Percentiles rank a stretch among this genome's conserved stretches.
Evolutionary conservation across 768 basidiomycete species (phyloP).

Genomic region (Suillus ampliporus): DNA sequence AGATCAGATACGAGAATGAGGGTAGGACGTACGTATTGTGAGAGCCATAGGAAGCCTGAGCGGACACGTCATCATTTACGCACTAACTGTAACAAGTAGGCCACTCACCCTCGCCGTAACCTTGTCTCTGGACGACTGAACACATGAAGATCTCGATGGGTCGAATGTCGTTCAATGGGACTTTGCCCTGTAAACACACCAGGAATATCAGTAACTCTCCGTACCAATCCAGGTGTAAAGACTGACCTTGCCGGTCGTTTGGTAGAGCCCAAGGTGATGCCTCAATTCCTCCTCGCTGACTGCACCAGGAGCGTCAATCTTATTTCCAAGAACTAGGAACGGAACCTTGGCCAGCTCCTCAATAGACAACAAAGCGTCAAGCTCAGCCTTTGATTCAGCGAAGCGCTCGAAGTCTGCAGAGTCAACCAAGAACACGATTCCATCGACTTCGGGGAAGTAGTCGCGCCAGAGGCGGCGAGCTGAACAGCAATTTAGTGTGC

Average conservation of each 20-base stretch:
- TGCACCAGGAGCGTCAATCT: constrained; percentile 98
- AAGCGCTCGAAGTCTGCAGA: constrained; percentile 97
- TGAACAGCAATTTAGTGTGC: constrained; percentile 23
- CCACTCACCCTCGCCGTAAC: constrained; percentile 89
- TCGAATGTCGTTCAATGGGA: constrained; percentile 93
- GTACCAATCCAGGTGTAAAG: background rate
- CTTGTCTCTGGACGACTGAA: constrained; percentile 98
- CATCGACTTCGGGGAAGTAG: constrained; percentile 99
- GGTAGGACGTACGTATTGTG: constrained; percentile 82
- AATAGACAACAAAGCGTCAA: constrained; percentile 94
- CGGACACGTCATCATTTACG: constrained; percentile 9
- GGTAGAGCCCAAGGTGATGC: constrained; percentile 93
- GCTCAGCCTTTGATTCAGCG: constrained; percentile 94
- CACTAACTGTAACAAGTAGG: constrained; percentile 4
- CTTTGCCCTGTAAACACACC: constrained; percentile 75
- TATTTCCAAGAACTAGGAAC: constrained; percentile 98
- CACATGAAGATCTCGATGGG: constrained; percentile 99
- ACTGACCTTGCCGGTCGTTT: constrained; percentile 97
- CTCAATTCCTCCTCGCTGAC: constrained; percentile 98
- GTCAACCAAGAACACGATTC: constrained; percentile 98
- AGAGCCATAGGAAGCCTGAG: constrained; percentile 91
- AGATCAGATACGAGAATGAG: background rate
- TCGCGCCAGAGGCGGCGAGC: constrained; percentile 99
- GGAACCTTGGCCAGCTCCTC: constrained; percentile 96
- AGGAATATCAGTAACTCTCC: constrained; percentile 14